Evolutionary conservation across 1,139 yeast genomes (phyloP).

Genomic region (Kluyveromyces sp.): DNA sequence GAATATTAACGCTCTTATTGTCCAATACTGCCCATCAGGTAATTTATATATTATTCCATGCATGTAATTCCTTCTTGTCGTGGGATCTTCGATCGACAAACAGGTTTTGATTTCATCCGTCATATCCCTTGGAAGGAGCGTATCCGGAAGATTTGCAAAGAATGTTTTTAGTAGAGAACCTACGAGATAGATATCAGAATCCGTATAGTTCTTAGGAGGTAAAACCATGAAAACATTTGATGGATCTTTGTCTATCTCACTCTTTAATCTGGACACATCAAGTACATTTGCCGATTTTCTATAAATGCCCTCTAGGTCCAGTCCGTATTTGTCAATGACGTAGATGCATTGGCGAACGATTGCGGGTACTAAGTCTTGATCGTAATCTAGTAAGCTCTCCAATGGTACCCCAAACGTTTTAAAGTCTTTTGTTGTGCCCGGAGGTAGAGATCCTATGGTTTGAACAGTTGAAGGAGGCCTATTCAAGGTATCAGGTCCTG

Average conservation of each 20-base stretch:
- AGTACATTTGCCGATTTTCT: conserved; percentile 74
- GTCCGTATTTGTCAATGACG: conserved; percentile 76
- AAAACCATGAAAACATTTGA: conserved; percentile 53
- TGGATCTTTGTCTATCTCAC: conserved; percentile 72
- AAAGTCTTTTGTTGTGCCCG: conserved; percentile 36
- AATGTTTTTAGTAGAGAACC: conserved; percentile 66
- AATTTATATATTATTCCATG: conserved; percentile 83
- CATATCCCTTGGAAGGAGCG: conserved; percentile 53
- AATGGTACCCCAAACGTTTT: conserved; percentile 78
- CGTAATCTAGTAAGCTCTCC: conserved; percentile 66
- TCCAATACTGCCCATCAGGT: conserved; percentile 94
- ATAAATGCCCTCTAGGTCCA: conserved; percentile 83
- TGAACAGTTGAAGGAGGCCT: conserved; percentile 31
- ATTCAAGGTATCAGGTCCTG: conserved; percentile 20
- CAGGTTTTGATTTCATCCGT: conserved; percentile 62
- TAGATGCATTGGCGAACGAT: conserved; percentile 84
- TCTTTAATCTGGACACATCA: conserved; percentile 65
- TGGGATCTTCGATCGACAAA: conserved; percentile 56
- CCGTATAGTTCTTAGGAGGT: conserved; percentile 45
- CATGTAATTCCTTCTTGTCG: conserved; percentile 58
- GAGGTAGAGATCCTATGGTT: conserved; percentile 32
- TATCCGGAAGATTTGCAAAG: conserved; percentile 64
- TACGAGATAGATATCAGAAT: conserved; percentile 66
- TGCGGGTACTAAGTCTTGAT: conserved; percentile 89
- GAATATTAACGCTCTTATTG: conserved; percentile 74